A percentile compares a stretch with the other conserved stretches of the same genome.
phyloP scores from a whole-genome alignment of 768 basidiomycete species.

The Xerocomellus chrysenteron region DNA sequence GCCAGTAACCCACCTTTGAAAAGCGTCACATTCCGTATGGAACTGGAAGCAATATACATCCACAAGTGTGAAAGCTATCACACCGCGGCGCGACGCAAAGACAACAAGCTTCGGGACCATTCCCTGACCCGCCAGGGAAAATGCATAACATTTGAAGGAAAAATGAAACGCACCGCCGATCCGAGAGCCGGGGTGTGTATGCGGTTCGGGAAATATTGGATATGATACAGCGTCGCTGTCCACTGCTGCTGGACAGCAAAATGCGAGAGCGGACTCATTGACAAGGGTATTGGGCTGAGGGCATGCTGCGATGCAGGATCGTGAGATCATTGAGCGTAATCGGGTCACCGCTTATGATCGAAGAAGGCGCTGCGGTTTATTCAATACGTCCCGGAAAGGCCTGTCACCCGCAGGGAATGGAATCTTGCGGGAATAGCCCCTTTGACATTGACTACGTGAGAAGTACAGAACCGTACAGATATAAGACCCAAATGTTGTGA shows the following conservation, averaged over 20 bases:
- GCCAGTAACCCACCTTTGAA: slow-evolving; percentile 1
- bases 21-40: slow-evolving; percentile 7
- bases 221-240: neutral
- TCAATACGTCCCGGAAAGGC: slow-evolving; percentile 20
- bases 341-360: slow-evolving; percentile 19
- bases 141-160: slow-evolving; percentile 11
- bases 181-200: neutral
- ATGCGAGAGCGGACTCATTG: slow-evolving; percentile 7
- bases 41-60: slow-evolving; percentile 5
- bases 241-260: slow-evolving; percentile 3
- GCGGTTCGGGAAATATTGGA: neutral
- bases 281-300: slow-evolving; percentile 24
- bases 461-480: slow-evolving; percentile 12
- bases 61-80: slow-evolving; percentile 8
- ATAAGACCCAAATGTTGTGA: slow-evolving; percentile 6
- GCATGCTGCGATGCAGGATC: slow-evolving; percentile 18
- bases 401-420: slow-evolving; percentile 18
- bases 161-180: slow-evolving; percentile 6
- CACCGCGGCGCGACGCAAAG: slow-evolving; percentile 9
- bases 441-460: slow-evolving; percentile 17
- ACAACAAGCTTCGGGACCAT: neutral
- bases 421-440: slow-evolving; percentile 20
- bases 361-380: slow-evolving; percentile 22
- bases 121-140: slow-evolving; percentile 4
- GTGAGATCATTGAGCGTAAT: slow-evolving; percentile 20